Base-by-base conservation (phyloP, 306 rosid species). In the Rosa chinensis region DNA sequence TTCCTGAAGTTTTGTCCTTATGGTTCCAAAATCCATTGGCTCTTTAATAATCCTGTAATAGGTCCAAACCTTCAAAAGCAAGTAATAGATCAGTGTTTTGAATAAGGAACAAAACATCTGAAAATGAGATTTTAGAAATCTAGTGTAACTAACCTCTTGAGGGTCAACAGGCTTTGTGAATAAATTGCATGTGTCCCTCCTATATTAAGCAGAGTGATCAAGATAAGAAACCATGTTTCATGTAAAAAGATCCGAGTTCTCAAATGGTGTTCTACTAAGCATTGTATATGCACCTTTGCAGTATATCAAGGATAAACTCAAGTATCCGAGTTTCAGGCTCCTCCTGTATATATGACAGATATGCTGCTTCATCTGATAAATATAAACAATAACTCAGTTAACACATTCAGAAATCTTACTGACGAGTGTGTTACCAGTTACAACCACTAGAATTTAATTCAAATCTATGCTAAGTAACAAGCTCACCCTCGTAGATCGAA, bases 1-100 rank as follows among this genome's bases (percentile, higher is more conserved):
- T 63, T 80, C 83, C 21, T 80, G 69, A 52, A 86, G 80, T 80
- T 86, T 83, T 63, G 80, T 73, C 53, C 85, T 83, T 80, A 86
- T 80, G 56, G 83, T 86, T 59, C 86, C 82, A 56, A 86, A 86
- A 80, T 86, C 89, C 86, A 86, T 86, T 3, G 86, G 89, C 75
- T 86, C 76, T 62, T 79, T 79, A 21, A 86, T 83, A 6, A 77
- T 86, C 3, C 20, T 23, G 25, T 86, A 69, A 67, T 86, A 82
- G 43, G 39, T 75, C 53, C 18, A 72, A 43, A 80, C 89, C 89
- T 86, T 82, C 11, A 10, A 11, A 50, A 11, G 32, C 20, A 77
- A 69, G 44, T 68, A 77, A 73, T 28, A n/a, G n/a, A 63, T 67
- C 61, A 71, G 5, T 11, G 3, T 71, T 21, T 28, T 66, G 13